Percentiles rank a stretch among this genome's conserved stretches.
phyloP scores from a whole-genome alignment of 805 yeast genomes.

The Tetrapisispora arboricola region DNA sequence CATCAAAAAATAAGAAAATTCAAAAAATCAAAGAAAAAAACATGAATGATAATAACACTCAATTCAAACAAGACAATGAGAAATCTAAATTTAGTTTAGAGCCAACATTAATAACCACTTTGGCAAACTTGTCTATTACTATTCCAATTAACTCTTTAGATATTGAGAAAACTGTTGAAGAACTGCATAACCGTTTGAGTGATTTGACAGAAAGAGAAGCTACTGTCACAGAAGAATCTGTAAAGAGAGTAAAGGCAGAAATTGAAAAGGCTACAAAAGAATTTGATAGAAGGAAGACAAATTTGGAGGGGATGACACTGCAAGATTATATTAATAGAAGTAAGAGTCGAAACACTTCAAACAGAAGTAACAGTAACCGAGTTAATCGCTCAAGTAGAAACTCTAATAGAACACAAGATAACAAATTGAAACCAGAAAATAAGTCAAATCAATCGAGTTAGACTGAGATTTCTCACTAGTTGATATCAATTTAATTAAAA shows the following conservation, averaged over 20 bases:
- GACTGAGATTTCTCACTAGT: too few relatives aligned
- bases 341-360: not conserved
- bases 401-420: not conserved
- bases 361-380: not conserved
- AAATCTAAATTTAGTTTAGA: conserved; percentile 53
- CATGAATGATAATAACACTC: not conserved
- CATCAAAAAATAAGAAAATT: conserved; percentile 38
- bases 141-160: conserved; percentile 72
- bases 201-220: conserved; percentile 63
- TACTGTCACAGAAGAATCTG: conserved; percentile 62
- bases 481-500: too few relatives aligned
- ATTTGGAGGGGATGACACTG: conserved; percentile 3
- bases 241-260: conserved; percentile 65
- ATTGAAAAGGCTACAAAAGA: conserved; percentile 55
- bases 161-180: conserved; percentile 48
- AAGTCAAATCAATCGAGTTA: too few relatives aligned
- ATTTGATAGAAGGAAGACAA: conserved; percentile 35
- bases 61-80: conserved; percentile 7
- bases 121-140: conserved; percentile 61
- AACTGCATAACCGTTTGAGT: conserved; percentile 59
- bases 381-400: not conserved
- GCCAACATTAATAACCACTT: conserved; percentile 61
- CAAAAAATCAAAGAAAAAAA: conserved; percentile 25
- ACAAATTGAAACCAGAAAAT: not conserved
- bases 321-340: not conserved